Percentiles rank a stretch among this genome's conserved stretches.
Conservation (phyloP, 257 asterid species). For the Ajuga chamaepitys region DNA sequence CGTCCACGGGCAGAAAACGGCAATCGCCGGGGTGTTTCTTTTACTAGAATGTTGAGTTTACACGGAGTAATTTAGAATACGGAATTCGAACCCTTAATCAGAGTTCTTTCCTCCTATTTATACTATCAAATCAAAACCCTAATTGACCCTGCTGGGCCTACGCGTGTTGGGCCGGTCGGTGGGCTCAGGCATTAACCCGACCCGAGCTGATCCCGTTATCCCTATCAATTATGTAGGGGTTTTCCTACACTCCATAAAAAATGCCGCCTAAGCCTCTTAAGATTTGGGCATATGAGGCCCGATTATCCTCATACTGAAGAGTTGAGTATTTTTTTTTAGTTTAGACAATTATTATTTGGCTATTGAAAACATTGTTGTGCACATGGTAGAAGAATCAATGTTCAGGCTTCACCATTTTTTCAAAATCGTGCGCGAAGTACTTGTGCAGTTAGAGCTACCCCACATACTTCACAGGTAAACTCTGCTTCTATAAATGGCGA, state of each 20-base stretch:
- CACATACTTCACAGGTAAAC: constrained; percentile 80
- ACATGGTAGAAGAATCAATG: neutral
- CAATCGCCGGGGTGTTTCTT: too few species aligned
- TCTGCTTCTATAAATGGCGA: neutral
- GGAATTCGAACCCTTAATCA: too few species aligned
- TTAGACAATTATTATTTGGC: neutral
- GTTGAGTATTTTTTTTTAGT: constrained; percentile 6
- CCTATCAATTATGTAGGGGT: constrained; percentile 43
- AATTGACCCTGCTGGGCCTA: too few species aligned
- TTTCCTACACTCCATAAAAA: constrained; percentile 61
- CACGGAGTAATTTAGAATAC: too few species aligned
- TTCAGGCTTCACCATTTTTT: constrained; percentile 89
- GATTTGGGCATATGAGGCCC: constrained; percentile 94
- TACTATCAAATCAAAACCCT: too few species aligned
- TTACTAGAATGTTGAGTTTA: too few species aligned
- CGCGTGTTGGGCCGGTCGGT: too few species aligned
- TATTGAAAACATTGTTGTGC: neutral
- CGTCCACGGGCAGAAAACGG: too few species aligned
- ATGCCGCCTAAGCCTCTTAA: constrained; percentile 84
- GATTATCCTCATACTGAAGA: constrained; percentile 11
- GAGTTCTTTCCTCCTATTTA: too few species aligned
- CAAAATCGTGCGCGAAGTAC: constrained; percentile 88
- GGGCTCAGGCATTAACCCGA: too few species aligned
- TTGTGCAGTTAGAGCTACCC: constrained; percentile 88
- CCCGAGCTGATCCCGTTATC: too few species aligned